phyloP scores from a whole-genome alignment of 2,329 filamentous ascomycete genomes.

The Celoporthe dispersa region DNA sequence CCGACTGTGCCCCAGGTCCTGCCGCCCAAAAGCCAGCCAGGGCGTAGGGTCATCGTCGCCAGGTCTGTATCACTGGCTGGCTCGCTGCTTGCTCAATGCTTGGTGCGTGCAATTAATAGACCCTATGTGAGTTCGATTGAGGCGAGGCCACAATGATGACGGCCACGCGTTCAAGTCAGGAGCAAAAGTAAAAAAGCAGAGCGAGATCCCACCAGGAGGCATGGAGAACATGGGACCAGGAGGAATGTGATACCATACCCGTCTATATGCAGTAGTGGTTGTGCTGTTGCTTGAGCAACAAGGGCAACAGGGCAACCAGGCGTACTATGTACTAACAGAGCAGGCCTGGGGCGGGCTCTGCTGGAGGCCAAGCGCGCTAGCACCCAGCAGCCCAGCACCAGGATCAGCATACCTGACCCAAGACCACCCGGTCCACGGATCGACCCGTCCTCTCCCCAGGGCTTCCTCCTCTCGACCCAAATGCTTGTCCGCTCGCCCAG shows the following conservation, averaged over 20 bases:
- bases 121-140: neutral
- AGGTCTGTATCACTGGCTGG: neutral
- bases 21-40: neutral
- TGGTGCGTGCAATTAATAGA: neutral
- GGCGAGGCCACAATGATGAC: neutral
- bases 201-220: too few relatives aligned
- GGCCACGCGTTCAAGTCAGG: neutral
- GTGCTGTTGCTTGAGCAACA: slow-evolving; percentile 8
- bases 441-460: neutral
- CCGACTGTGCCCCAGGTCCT: neutral
- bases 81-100: neutral
- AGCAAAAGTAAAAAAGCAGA: neutral
- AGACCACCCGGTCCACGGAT: neutral
- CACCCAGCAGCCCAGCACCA: neutral
- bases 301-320: neutral
- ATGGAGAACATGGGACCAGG: neutral
- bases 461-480: neutral
- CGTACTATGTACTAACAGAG: too few relatives aligned
- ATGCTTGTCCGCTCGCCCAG: neutral
- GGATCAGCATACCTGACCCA: neutral
- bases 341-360: neutral
- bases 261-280: neutral
- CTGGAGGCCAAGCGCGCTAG: neutral
- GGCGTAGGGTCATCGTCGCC: neutral
- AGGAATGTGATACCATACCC: neutral